Base-by-base conservation (phyloP, 2,329 filamentous ascomycete genomes). In the Talaromyces sp. region DNA sequence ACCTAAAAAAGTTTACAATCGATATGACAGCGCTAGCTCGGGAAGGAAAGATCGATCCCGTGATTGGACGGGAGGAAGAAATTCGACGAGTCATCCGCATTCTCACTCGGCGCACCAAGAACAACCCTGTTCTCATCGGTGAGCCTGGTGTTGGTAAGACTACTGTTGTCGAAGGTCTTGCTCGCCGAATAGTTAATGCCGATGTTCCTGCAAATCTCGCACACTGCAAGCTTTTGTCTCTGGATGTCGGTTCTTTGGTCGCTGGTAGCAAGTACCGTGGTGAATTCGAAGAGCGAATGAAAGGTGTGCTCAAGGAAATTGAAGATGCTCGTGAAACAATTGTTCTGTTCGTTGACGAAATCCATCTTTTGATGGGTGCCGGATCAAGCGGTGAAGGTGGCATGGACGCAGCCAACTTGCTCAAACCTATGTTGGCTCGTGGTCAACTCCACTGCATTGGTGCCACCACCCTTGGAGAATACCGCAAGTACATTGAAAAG, bases 281-380 rank as follows among this genome's bases (percentile, higher is more conserved):
- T 82, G 95, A 99, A 78, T 99, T 99, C 67, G 95, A 99, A 78
- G 95, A 99, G 84, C 88, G 95, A 71, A 98, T 99, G 93, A 99
- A 99, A 86, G 93, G 94, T 63, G 95, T 99, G 5, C 80, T 99
- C 72, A 99, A 98, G 79, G 95, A 99, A 81, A 97, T 99, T 66
- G 87, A 93, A 71, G 89, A 96, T 64, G 92, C 93, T 61, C 96
- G 95, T 77, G 94, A 98, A 65, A 97, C 93, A 84, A 97, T 99
- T 74, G 90, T 99, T 61, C 88, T 99, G 68, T 99, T 99, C 72
- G 95, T 99, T 70, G 95, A 99, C 79, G 95, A 99, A 79, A 99
- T 99, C 70, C 95, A 99, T 81, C 85, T 99, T 68, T 88, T 99
- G 68, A 99, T 99, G 95, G 95, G 95, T 66, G 95, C 95, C 69